Base-by-base conservation (phyloP, 2,329 filamentous ascomycete species). In the Fusarium papillatum region DNA sequence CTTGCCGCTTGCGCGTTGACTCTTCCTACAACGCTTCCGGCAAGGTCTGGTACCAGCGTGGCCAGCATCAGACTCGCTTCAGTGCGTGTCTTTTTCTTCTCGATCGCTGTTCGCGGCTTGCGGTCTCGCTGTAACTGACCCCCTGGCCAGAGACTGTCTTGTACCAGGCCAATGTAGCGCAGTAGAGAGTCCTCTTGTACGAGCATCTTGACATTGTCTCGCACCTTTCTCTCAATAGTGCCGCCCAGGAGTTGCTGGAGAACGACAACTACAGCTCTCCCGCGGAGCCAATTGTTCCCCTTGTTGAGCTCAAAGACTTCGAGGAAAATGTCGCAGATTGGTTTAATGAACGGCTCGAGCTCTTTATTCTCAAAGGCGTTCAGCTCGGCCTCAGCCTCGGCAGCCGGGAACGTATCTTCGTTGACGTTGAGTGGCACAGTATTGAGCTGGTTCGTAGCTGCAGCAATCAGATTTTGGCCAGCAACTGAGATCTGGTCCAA, bases 211-310 rank as follows among this genome's bases (percentile, higher is more conserved):
- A 95, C 93, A 66, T 93, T 94, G 71, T 99, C 97, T 24, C 97
- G 93, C 36, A 98, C 94, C 84, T 98, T 98, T 71, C 96, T 93
- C 85, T 99, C 97, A 74, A 99, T 97, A 0, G 97, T 98, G 26
- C 97, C 96, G 17, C 97, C 97, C 1, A 99, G 91, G 8, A 99
- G 90, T 83, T 99, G 97, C 81, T 99, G 97, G 24, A 99, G 89
- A 4, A 99, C 96, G 13, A 99, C 95, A 7, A 99, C 96, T 2
- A 98, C 97, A 0, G 97, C 97, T 26, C 97, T 93, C 1, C 97
- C 97, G 48, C 97, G 94, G 6, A 99, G 91, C 97, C 97, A 99
- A 83, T 98, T 98, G 84, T 97, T 98, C 48, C 96, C 96, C 72
- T 94, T 93, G 83, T 98, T 98, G 46, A 99, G 90, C 81, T 98